A percentile compares a stretch with the other conserved stretches of the same genome.
phyloP scores from a whole-genome alignment of 2,329 filamentous ascomycete species.

The Berkeleyomyces basicola region DNA sequence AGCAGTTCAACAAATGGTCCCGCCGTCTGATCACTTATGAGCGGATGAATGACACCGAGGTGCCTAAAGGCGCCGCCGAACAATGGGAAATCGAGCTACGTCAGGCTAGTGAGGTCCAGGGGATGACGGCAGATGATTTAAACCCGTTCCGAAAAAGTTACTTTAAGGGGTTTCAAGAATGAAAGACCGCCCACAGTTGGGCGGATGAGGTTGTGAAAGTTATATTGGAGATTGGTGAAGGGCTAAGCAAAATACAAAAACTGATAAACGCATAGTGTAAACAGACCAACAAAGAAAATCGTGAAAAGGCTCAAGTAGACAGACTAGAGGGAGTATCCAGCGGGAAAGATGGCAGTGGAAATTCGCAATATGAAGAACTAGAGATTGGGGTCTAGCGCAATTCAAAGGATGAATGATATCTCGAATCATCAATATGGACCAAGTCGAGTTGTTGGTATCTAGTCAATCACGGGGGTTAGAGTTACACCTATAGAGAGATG shows the following conservation, averaged over 20 bases:
- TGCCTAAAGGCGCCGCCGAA: constrained; percentile 29
- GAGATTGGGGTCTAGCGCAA: constrained; percentile 32
- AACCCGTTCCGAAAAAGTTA: constrained; percentile 44
- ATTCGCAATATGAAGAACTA: background rate
- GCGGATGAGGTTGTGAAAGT: constrained; percentile 1
- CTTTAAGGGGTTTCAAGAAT: constrained; percentile 36
- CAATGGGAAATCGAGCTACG: constrained; percentile 16
- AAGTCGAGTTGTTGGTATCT: constrained; percentile 89
- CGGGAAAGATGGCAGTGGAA: too few relatives aligned
- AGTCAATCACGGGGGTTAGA: constrained; percentile 5
- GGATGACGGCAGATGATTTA: constrained; percentile 39
- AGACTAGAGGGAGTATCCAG: constrained; percentile 12
- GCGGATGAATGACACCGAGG: constrained; percentile 43
- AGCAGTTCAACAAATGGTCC: constrained; percentile 87
- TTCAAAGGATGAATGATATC: constrained; percentile 74
- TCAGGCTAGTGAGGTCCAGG: constrained; percentile 20
- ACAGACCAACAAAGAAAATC: constrained; percentile 1
- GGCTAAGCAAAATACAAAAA: background rate
- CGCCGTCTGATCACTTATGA: constrained; percentile 76
- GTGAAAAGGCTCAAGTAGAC: background rate
- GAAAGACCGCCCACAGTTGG: constrained; percentile 13
- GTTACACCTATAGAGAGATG: background rate
- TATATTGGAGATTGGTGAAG: background rate
- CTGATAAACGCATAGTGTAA: background rate
- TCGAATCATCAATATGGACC: constrained; percentile 69